These are phyloP conservation scores for Nakaseomyces nivariensis DNA, from an alignment of 1,139 yeast species.

Conservation along the genomic window DNA sequence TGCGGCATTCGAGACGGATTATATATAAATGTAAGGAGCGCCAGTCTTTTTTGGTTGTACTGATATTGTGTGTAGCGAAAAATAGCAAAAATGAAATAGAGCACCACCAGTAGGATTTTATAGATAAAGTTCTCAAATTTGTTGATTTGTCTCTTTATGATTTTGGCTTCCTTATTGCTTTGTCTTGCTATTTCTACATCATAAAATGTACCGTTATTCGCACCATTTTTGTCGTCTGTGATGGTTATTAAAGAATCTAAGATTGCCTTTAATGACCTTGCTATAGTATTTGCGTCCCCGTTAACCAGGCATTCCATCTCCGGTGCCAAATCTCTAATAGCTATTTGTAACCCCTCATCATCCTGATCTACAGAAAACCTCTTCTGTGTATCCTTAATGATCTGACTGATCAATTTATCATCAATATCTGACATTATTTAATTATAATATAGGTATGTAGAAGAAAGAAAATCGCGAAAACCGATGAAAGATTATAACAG, in stretches of 20 bases:
- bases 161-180: constrained; percentile 3
- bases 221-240: background rate
- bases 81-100: constrained; percentile 49
- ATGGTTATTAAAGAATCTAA: background rate
- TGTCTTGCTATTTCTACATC: background rate
- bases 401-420: background rate
- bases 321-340: background rate
- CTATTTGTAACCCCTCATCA: background rate
- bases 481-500: too few species aligned
- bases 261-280: background rate
- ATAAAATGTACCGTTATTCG: background rate
- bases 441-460: background rate
- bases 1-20: constrained; percentile 82
- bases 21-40: constrained; percentile 54
- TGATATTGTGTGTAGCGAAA: constrained; percentile 43
- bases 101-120: constrained; percentile 39
- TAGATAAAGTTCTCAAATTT: constrained; percentile 25
- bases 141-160: constrained; percentile 4
- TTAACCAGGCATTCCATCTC: background rate
- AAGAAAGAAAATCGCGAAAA: too few species aligned
- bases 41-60: constrained; percentile 47
- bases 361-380: background rate
- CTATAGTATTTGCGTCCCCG: background rate
- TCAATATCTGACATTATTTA: background rate
- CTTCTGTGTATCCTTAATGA: background rate